Evolutionary conservation across 345 rosid species (phyloP), one percentile per base, ranked within the genome.

Genomic region (Populus alba): DNA sequence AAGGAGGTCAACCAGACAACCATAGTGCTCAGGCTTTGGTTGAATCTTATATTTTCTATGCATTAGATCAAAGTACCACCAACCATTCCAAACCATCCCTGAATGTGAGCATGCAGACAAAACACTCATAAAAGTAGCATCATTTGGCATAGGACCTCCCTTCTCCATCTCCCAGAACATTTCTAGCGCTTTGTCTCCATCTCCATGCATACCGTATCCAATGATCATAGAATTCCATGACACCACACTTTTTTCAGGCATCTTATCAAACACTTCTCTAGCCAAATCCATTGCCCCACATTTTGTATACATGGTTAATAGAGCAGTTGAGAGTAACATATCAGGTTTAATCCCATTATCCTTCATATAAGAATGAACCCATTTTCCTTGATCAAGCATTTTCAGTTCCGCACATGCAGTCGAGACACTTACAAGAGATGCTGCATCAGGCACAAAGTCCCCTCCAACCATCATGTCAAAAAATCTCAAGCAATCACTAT

Each of bases 51-150:
- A 88, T 80, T 88, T 86, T 74, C 76, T 84, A 72, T 80, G 82
- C 92, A 89, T 86, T 29, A 81, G 81, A 80, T 86, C 83, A 76
- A 91, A 89, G 71, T 72, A 82, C 88, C 92, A 87, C 93, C 94
- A 88, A 65, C 92, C 94, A 88, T 91, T 93, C 38, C 87, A 76
- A 81, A 89, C 77, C 88, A 89, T 83, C 73, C 90, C 90, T 0
- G 88, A 81, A 66, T 84, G 80, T 31, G 74, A 74, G 73, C 92
- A 92, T 2, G 92, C 91, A 66, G 92, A 89, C 71, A 90, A 80
- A 80, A 86, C 41, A 35, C 94, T 79, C 49, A 89, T 78, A 74
- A 87, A 89, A 83, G 91, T 89, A 71, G 87, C 83, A 73, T 72
- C 85, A 82, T 90, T 83, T 7, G 91, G 89, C 55, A 33, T 51